Base-by-base conservation (phyloP, 805 yeast species). In the Schwanniomyces occidentalis region DNA sequence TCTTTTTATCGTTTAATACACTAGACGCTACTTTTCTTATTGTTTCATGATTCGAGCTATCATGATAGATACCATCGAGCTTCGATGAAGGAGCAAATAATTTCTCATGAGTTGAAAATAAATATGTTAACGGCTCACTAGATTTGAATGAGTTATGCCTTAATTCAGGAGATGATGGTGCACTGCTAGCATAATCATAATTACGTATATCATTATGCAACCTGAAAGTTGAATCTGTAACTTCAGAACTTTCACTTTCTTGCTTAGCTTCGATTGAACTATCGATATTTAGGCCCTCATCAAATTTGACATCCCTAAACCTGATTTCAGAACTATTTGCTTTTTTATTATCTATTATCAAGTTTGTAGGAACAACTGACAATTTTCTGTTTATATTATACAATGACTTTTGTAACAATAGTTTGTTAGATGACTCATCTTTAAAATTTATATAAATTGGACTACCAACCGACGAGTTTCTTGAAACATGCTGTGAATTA, bases 31-130 rank as follows among this genome's bases (percentile, higher is more conserved):
- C 27, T 17, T 30, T 30, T 16, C 36, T 35, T 4, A 25, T 22
- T 13, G 26, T 15, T 4, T 19, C 28, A n/a, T 7, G 12, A 14
- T 16, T 16, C 30, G 39, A 5, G 27, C 34, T 30, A 34, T 31
- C 16, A n/a, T n/a, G n/a, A n/a, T n/a, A n/a, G 29, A 24, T 8
- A 7, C 23, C 33, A 12, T 36, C 35, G 17, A 17, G 4, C 24
- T 25, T 32, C 7, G 30, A 18, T 6, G 31, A 36, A 6, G 51
- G 45, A 8, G 43, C 49, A 32, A 46, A 62, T 3, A 65, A 46
- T 30, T 53, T 52, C 30, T 67, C 71, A 38, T 65, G 73, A 4
- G 57, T 53, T 2, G 50, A 24, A 21, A 61, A 54, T 20, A 66
- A 42, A 13, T 60, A 63, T 3, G 40, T 30, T 5, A 57, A 22